A percentile compares a stretch with the other conserved stretches of the same genome.
phyloP scores from a whole-genome alignment of 805 yeast genomes.

The Danielozyma ontarioensis region DNA sequence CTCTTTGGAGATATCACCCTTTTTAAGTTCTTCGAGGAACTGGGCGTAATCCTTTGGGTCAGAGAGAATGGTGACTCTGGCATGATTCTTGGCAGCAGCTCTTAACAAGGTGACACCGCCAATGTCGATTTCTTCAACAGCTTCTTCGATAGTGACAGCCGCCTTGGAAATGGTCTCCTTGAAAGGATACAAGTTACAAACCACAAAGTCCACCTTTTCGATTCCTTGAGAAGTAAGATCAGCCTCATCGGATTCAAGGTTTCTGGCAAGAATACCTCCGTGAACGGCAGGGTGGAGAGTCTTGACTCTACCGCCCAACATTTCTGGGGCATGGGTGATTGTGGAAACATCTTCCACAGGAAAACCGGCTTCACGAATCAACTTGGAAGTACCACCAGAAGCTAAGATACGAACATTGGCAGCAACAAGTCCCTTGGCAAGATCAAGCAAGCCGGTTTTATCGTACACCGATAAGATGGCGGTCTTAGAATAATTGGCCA shows the following conservation, averaged over 20 bases:
- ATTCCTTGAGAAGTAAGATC: constrained; percentile 87
- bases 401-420: constrained; percentile 90
- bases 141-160: constrained; percentile 93
- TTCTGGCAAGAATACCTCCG: constrained; percentile 94
- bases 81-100: constrained; percentile 98
- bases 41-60: constrained; percentile 92
- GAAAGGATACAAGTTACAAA: constrained; percentile 97
- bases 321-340: constrained; percentile 97
- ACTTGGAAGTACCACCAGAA: constrained; percentile 94
- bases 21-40: constrained; percentile 74
- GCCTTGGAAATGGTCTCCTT: constrained; percentile 94
- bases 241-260: constrained; percentile 83
- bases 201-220: constrained; percentile 94
- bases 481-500: constrained; percentile 55
- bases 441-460: constrained; percentile 92
- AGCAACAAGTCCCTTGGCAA: constrained; percentile 90
- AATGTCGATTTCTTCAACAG: constrained; percentile 97
- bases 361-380: constrained; percentile 96
- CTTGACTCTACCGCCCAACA: constrained; percentile 98
- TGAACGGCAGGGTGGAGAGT: constrained; percentile 98
- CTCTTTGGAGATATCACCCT: constrained; percentile 66
- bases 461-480: constrained; percentile 97
- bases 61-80: constrained; percentile 90
- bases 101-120: constrained; percentile 95
- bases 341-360: constrained; percentile 94